Conservation (phyloP, 2,329 filamentous ascomycete genomes). For the Cadophora gregata region DNA sequence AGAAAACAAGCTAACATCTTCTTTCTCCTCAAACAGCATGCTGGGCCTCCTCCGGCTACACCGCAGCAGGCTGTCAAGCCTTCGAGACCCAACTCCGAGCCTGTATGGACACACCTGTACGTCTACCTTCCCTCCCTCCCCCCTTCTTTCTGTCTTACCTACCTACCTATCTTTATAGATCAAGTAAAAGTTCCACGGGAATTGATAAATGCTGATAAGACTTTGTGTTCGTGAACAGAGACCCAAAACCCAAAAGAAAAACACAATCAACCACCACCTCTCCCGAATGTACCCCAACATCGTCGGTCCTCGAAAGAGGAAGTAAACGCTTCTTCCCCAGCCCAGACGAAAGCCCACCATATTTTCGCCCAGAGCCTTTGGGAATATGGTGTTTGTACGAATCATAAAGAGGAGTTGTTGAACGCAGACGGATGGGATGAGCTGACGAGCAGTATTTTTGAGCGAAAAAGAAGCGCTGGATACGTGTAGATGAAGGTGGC, state of each 20-base stretch:
- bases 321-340: conserved; percentile 43
- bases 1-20: conserved; percentile 7
- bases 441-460: too few relatives aligned
- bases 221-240: conserved; percentile 51
- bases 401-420: too few relatives aligned
- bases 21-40: conserved; percentile 64
- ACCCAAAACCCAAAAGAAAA: conserved; percentile 65
- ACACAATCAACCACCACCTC: conserved; percentile 90
- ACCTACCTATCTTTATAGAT: background rate
- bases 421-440: too few relatives aligned
- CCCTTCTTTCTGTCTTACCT: background rate
- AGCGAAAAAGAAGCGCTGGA: too few relatives aligned
- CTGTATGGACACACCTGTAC: conserved; percentile 83
- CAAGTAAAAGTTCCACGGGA: background rate
- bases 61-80: conserved; percentile 61
- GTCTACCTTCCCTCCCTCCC: conserved; percentile 39
- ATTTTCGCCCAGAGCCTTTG: too few relatives aligned
- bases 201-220: conserved; percentile 18
- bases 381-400: too few relatives aligned
- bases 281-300: conserved; percentile 77
- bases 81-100: conserved; percentile 65
- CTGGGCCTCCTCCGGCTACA: conserved; percentile 82
- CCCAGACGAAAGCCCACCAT: too few relatives aligned
- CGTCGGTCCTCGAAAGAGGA: conserved; percentile 72
- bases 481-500: too few relatives aligned